Evolutionary conservation across 2,329 filamentous ascomycete species (phyloP).

Genomic region (Phoma sp.): DNA sequence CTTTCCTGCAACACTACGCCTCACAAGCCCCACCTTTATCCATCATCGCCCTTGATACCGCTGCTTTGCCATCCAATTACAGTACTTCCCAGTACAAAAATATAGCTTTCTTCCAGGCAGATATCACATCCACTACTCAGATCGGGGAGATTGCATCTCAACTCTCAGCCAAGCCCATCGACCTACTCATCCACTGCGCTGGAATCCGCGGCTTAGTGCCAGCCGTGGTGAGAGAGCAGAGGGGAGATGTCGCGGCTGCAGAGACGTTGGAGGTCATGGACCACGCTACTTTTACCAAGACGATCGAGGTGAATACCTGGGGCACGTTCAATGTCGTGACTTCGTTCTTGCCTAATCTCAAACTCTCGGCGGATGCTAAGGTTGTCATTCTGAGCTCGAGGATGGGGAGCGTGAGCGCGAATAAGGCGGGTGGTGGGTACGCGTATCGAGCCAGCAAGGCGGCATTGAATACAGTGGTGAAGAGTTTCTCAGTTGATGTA

Average conservation of each 20-base stretch:
- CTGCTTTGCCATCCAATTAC: conserved; percentile 5
- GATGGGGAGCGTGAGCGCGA: conserved; percentile 54
- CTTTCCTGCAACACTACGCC: conserved; percentile 52
- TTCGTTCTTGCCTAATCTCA: conserved; percentile 48
- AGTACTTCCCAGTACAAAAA: background rate
- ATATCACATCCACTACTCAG: conserved; percentile 16
- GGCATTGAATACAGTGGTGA: conserved; percentile 56
- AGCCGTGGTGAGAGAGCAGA: conserved; percentile 23
- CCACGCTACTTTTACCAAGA: conserved; percentile 45
- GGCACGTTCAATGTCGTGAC: conserved; percentile 53
- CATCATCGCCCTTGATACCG: conserved; percentile 34
- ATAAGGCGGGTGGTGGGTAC: conserved; percentile 53
- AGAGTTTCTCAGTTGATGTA: conserved; percentile 54
- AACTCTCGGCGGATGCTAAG: conserved; percentile 27
- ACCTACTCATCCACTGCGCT: conserved; percentile 54
- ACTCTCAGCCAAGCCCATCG: conserved; percentile 36
- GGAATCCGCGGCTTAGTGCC: conserved; percentile 56
- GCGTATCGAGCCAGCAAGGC: conserved; percentile 59
- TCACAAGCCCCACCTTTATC: conserved; percentile 11
- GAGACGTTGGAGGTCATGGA: conserved; percentile 54
- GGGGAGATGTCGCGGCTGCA: conserved; percentile 48
- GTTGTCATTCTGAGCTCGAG: conserved; percentile 53
- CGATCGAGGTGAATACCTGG: conserved; percentile 53
- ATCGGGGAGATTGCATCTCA: conserved; percentile 20
- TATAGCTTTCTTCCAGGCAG: conserved; percentile 16